A percentile compares a stretch with the other conserved stretches of the same genome.
Evolutionary conservation across 2,329 filamentous ascomycete genomes (phyloP).

Genomic region (Myriosclerotinia scirpicola): DNA sequence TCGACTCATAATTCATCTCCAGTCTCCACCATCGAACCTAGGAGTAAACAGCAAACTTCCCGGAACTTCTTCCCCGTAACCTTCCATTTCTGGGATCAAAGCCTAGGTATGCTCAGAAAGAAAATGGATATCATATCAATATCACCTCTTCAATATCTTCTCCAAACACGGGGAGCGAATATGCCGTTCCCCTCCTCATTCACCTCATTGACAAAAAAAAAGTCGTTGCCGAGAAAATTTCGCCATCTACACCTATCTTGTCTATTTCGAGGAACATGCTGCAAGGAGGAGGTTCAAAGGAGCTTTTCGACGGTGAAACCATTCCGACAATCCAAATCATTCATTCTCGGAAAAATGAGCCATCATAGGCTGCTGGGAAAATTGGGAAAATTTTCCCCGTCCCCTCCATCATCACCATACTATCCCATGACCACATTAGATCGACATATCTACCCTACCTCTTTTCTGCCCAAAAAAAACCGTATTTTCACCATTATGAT

Average conservation of each 20-base stretch:
- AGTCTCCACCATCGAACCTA: neutral
- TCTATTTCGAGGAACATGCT: neutral
- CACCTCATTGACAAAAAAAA: neutral
- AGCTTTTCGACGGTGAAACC: neutral
- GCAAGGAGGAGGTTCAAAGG: neutral
- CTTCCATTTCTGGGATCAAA: neutral
- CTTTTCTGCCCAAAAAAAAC: neutral
- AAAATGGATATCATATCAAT: neutral
- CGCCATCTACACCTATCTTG: neutral
- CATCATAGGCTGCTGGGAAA: slow-evolving; percentile 3
- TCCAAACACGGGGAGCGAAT: neutral
- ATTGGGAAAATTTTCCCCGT: neutral
- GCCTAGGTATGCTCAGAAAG: neutral
- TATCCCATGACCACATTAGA: slow-evolving; percentile 7
- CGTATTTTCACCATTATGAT: neutral
- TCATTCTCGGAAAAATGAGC: neutral
- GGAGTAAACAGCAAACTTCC: neutral
- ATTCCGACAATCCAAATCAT: neutral
- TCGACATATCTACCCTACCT: neutral
- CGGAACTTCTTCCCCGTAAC: neutral
- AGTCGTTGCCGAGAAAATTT: neutral
- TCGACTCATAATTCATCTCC: neutral
- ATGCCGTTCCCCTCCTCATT: neutral
- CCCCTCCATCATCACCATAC: neutral
- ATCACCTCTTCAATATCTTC: neutral